These are phyloP conservation scores for Prunus salicina DNA, from an alignment of 306 rosid genomes.

Conservation along the genomic window DNA sequence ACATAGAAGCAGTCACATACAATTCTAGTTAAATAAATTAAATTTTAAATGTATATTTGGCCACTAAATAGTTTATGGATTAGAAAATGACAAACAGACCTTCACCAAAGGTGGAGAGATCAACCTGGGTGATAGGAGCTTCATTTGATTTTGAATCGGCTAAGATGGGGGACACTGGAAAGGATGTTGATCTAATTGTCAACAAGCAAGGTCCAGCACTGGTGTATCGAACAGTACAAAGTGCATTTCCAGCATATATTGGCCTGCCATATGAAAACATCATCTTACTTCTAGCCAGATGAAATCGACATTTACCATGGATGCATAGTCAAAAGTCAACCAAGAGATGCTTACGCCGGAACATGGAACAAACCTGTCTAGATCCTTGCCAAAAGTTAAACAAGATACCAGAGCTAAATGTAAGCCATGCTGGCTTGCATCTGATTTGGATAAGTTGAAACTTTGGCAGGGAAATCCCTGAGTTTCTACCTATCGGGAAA, in stretches of 20 bases:
- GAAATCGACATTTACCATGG: conserved; percentile 1
- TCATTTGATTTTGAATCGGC: conserved; percentile 51
- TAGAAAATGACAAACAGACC: conserved; percentile 56
- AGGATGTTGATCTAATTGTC: conserved; percentile 84
- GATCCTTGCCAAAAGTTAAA: conserved; percentile 10
- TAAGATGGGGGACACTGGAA: conserved; percentile 43
- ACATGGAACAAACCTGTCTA: conserved; percentile 2
- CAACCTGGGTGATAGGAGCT: conserved; percentile 78
- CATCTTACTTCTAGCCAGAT: conserved; percentile 18
- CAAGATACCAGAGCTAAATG: neutral
- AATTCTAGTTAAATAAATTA: neutral
- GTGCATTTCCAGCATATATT: conserved; percentile 95
- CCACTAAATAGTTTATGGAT: conserved; percentile 10
- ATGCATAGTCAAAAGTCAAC: conserved; percentile 13
- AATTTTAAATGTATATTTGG: conserved; percentile 8
- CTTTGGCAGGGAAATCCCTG: neutral
- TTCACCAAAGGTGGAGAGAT: conserved; percentile 82
- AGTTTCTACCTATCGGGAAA: neutral
- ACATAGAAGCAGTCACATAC: conserved; percentile 1
- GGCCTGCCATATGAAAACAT: conserved; percentile 62
- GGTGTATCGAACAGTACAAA: conserved; percentile 67
- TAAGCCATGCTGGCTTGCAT: conserved; percentile 2
- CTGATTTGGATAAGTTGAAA: neutral
- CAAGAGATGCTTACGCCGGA: conserved; percentile 7
- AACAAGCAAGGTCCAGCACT: conserved; percentile 83